Base-by-base conservation (phyloP, 345 rosid species). In the Rhizophora apiculata region DNA sequence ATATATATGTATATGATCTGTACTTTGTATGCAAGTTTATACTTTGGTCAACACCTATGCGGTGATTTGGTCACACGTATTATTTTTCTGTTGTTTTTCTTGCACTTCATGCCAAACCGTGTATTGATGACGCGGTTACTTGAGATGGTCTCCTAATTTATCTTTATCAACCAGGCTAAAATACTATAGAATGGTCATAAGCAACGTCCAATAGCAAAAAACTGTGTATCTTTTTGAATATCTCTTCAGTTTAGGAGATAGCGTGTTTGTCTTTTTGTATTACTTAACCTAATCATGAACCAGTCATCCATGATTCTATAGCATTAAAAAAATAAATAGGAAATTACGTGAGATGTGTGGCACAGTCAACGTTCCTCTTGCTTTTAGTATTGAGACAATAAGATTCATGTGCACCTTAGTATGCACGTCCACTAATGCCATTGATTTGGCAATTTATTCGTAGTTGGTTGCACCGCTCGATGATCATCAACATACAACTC, bases 31-130 rank as follows among this genome's bases (percentile, higher is more conserved):
- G 57, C 52, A 55, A 67, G 53, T 59, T 63, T 34, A 29, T 70
- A 16, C 20, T 37, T 70, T 60, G 82, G 87, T 83, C 87, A 80
- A 82, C 85, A 79, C 69, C 69, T 75, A 64, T 57, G 46, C 63
- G 62, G 64, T 82, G 53, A 73, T 29, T 43, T 43, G 20, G 36
- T 30, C 43, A 26, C 69, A n/a, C 51, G 62, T 21, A 49, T 49
- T 63, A 65, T 48, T 4, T 48, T 2, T 9, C 0, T 64, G 43
- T 62, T 71, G 69, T 69, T 68, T 56, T 66, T 70, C 74, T 76
- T 74, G 70, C 66, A 65, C 76, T 79, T 65, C 78, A 76, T 78
- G 81, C 61, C 67, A 68, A 68, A 70, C 74, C 79, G 76, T 70
- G 79, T 76, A 72, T 63, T 61, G 76, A 63, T 6, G 56, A 54